phyloP scores from a whole-genome alignment of 208 protist genomes.

The Trypanosoma conorhini region DNA sequence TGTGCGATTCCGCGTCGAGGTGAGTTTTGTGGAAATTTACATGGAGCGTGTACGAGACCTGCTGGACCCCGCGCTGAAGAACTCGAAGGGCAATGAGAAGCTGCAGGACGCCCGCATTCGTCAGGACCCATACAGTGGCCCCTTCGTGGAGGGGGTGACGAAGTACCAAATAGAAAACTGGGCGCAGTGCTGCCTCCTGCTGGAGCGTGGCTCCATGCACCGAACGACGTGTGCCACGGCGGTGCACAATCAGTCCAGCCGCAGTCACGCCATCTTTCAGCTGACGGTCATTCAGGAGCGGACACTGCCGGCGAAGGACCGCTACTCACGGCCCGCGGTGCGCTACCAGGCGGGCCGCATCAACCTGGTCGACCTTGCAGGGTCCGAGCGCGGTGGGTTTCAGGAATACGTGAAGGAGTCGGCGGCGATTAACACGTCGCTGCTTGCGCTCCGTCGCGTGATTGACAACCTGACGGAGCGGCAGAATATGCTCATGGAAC shows the following conservation, averaged over 20 bases:
- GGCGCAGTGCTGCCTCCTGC: constrained; percentile 84
- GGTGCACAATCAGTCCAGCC: constrained; percentile 89
- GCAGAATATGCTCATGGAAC: constrained; percentile 91
- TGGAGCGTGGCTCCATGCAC: constrained; percentile 89
- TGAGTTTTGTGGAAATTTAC: constrained; percentile 98
- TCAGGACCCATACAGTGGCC: constrained; percentile 84
- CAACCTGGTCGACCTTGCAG: constrained; percentile 91
- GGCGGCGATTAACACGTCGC: constrained; percentile 89
- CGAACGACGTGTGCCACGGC: constrained; percentile 93
- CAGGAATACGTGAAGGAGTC: constrained; percentile 92
- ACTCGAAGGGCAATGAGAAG: constrained; percentile 77
- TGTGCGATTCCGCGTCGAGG: constrained; percentile 85
- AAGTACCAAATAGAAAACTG: constrained; percentile 90
- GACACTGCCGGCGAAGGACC: constrained; percentile 66
- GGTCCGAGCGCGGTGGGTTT: constrained; percentile 90
- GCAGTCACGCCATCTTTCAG: constrained; percentile 91
- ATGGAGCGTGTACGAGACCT: constrained; percentile 97
- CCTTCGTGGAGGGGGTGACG: constrained; percentile 89
- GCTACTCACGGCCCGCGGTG: constrained; percentile 57
- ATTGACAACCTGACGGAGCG: constrained; percentile 90
- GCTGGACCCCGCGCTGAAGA: constrained; percentile 83
- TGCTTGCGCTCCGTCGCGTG: constrained; percentile 81
- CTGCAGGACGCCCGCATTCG: constrained; percentile 89
- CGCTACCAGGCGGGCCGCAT: constrained; percentile 79
- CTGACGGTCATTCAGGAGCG: constrained; percentile 82